Evolutionary conservation across 371 early-diverging fungal species (phyloP), one percentile per base, ranked within the genome.

Genomic region (Rhizopus sp.): DNA sequence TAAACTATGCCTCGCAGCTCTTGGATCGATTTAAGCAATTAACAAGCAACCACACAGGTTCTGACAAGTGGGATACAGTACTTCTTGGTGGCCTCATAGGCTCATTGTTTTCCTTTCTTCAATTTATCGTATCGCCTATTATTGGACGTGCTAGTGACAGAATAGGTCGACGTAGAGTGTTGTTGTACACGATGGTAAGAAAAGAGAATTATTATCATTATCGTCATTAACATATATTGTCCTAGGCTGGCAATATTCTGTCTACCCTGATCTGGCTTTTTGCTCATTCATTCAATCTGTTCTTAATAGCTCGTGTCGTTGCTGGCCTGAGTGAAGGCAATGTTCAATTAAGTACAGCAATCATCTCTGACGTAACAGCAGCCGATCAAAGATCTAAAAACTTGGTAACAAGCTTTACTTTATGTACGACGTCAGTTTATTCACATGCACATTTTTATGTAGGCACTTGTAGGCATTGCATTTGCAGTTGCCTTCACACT

Each of bases 301-400:
- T 98, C 64, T 77, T 97, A 31, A 56, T 89, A 5, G 88, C 96
- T n/a, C 84, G 98, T 6, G 64, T 96, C 32, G 83, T 98, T 31
- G 97, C 93, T 10, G 99, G 99, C 3, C 72, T 97, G 46, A 92
- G 93, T 40, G 98, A 98, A 69, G 98, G 97, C 45, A 98, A 98
- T 63, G 94, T 97, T 7, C 99, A 98, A 66, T 82, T 98, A 42
- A 93, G 95, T 8, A 90, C 91, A 46, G 95, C 97, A 2, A 93
- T 96, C 68, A 95, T 98, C 38, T 90, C 96, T 7, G 99, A 98
- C 63, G 84, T 97, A 38, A 96, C 97, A 0, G 80, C 88, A 1
- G 77, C 84, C 0, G 81, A 85, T 53, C 86, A 84, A 1, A 73
- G 99, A 37, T 93, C 95, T 0, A 74, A 77, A 7, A 90, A 88